Percentiles rank a stretch among this genome's conserved stretches.
Evolutionary conservation across 306 rosid genomes (phyloP).

Genomic region (Astragalus glycyphyllos): DNA sequence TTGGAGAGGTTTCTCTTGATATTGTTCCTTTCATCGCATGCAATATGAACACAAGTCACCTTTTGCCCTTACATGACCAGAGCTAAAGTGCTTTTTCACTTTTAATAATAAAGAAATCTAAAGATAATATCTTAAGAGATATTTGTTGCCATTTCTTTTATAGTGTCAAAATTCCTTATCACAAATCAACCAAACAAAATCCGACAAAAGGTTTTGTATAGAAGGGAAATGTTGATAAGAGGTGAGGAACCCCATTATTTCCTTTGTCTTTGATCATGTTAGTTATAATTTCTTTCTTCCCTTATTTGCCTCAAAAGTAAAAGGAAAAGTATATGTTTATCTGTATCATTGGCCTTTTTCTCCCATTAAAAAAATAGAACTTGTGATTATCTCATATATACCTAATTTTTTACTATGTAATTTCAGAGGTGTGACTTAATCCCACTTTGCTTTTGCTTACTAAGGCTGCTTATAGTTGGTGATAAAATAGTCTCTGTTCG

Average conservation of each 20-base stretch:
- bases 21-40: constrained; percentile 19
- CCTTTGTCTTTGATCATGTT: constrained; percentile 28
- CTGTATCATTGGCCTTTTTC: not conserved
- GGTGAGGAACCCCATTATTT: constrained; percentile 32
- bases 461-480: constrained; percentile 42
- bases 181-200: constrained; percentile 42
- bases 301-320: constrained; percentile 40
- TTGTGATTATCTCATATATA: constrained; percentile 48
- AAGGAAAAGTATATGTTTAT: constrained; percentile 44
- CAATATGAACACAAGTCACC: constrained; percentile 43
- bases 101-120: constrained; percentile 34
- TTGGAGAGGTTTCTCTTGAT: no score
- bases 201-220: constrained; percentile 19
- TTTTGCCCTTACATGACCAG: constrained; percentile 44
- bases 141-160: constrained; percentile 27
- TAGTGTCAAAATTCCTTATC: constrained; percentile 47
- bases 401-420: constrained; percentile 19
- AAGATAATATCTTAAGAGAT: constrained; percentile 43
- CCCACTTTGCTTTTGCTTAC: constrained; percentile 47
- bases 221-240: constrained; percentile 13
- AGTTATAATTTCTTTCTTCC: constrained; percentile 5
- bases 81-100: constrained; percentile 41
- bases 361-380: constrained; percentile 30
- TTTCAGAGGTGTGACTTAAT: constrained; percentile 42
- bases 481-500: constrained; percentile 27